Evolutionary conservation across 2,329 filamentous ascomycete genomes (phyloP), one percentile per base, ranked within the genome.

Genomic region (Parastagonospora avenae): DNA sequence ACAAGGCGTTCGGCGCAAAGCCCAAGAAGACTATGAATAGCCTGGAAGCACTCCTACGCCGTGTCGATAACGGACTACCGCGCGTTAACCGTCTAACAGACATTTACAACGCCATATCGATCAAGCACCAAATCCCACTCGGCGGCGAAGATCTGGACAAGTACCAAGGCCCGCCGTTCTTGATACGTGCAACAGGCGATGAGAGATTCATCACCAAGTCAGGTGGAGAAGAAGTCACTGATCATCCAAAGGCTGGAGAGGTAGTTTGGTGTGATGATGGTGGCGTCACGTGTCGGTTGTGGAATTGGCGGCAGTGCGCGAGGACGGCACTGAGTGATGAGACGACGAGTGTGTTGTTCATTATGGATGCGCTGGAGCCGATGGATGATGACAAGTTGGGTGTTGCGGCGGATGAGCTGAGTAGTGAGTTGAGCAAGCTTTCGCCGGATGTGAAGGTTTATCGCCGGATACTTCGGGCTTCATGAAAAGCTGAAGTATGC

Each of bases 231-330:
- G 48, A 49, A 4, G 57, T 63, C 1, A 50, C 49, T 12, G 62
- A 68, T 12, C 8, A 32, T 27, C 62, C 67, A 2, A 60, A 62
- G 9, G 47, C 48, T 1, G 74, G 74, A 1, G 74, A 76, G 52
- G 72, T 70, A 1, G 66, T 76, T 8, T 76, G 73, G 74, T 75
- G 73, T 48, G 74, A 76, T 46, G 59, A 68, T 9, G 59, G 48
- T 1, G 73, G 72, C 0, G 64, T 76, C 8, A 76, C 74, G 11
- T 76, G 73, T 46, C 64, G 74, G 7, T 48, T 70, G 6, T 76
- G 72, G 74, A 75, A 76, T 54, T 76, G 74, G 73, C 54, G 74
- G 19, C 74, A 76, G 52, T 69, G 73, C 19, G 61, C 68, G 1
- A 50, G 73, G 19, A 76, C 74, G 3, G 71, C 66, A 2, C 54